Evolutionary conservation across 768 basidiomycete genomes (phyloP).

Genomic region (Harrya chromipes): DNA sequence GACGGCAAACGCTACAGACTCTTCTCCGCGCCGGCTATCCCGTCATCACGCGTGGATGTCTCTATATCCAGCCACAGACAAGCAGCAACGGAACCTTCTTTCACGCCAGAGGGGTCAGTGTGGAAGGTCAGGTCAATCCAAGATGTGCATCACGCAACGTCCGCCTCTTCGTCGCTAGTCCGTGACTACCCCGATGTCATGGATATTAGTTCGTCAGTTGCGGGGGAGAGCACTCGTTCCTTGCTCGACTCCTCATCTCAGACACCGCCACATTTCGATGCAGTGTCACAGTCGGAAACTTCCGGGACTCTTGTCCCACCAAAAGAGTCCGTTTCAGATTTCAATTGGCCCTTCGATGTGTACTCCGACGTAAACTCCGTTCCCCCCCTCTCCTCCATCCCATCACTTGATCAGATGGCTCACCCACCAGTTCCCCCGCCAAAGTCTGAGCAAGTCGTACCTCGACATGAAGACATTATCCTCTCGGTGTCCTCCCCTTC

Average conservation of each 20-base stretch:
- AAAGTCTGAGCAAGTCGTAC: slow-evolving; percentile 27
- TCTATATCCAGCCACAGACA: background rate
- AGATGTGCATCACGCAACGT: background rate
- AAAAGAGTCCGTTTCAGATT: slow-evolving; percentile 10
- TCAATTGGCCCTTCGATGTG: slow-evolving; percentile 7
- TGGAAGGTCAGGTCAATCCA: background rate
- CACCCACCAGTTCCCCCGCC: slow-evolving; percentile 8
- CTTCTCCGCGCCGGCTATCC: slow-evolving; percentile 14
- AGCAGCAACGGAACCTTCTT: background rate
- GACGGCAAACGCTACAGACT: slow-evolving; percentile 15
- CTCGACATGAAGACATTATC: slow-evolving; percentile 42
- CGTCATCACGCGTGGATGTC: background rate
- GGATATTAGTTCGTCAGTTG: slow-evolving; percentile 14
- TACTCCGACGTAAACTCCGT: slow-evolving; percentile 12
- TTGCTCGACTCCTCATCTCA: slow-evolving; percentile 5
- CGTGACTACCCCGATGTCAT: slow-evolving; percentile 18
- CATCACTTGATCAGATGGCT: slow-evolving; percentile 3
- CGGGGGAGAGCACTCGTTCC: background rate
- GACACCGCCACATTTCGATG: slow-evolving; percentile 5
- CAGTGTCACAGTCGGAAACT: slow-evolving; percentile 11
- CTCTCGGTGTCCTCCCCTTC: slow-evolving; percentile 30
- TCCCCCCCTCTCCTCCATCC: background rate
- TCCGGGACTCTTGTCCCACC: slow-evolving; percentile 19
- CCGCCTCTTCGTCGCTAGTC: background rate
- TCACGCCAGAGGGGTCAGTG: background rate